Conservation (phyloP, 2,329 filamentous ascomycete species). For the Teratosphaeria destructans region DNA sequence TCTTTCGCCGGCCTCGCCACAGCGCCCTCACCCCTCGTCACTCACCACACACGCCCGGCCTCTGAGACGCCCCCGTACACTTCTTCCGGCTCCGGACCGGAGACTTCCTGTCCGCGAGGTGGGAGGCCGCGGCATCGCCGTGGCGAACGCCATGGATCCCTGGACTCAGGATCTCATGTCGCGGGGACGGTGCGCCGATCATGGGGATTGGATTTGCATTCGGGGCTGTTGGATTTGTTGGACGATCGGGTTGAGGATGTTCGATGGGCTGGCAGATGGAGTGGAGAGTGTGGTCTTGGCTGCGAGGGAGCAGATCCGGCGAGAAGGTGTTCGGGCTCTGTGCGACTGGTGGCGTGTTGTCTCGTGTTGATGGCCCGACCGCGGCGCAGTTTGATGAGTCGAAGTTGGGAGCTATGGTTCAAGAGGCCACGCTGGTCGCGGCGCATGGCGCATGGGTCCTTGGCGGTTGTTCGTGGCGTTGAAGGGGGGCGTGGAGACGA, state of each 20-base stretch:
- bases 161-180: slow-evolving; percentile 41
- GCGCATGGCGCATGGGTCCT: slow-evolving; percentile 21
- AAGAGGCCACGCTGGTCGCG: slow-evolving; percentile 23
- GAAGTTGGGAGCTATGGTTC: slow-evolving; percentile 16
- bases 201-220: slow-evolving; percentile 38
- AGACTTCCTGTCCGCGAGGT: slow-evolving; percentile 43
- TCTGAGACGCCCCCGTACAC: slow-evolving; percentile 45
- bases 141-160: slow-evolving; percentile 34
- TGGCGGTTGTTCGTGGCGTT: slow-evolving; percentile 34
- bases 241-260: slow-evolving; percentile 22
- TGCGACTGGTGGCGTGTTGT: slow-evolving; percentile 25
- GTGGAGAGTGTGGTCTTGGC: slow-evolving; percentile 34
- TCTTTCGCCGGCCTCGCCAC: slow-evolving; percentile 28
- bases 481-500: slow-evolving; percentile 35
- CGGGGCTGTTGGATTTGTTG: slow-evolving; percentile 27
- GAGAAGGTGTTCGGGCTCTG: slow-evolving; percentile 16
- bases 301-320: slow-evolving; percentile 34
- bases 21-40: slow-evolving; percentile 6
- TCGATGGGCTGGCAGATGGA: slow-evolving; percentile 30
- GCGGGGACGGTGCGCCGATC: slow-evolving; percentile 30
- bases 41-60: slow-evolving; percentile 29
- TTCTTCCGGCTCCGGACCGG: slow-evolving; percentile 12
- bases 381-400: slow-evolving; percentile 14
- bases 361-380: slow-evolving; percentile 11
- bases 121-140: slow-evolving; percentile 33